These are phyloP conservation scores for Eragrostis nindensis DNA, from an alignment of 176 grass and related monocot genomes.

Conservation along the genomic window DNA sequence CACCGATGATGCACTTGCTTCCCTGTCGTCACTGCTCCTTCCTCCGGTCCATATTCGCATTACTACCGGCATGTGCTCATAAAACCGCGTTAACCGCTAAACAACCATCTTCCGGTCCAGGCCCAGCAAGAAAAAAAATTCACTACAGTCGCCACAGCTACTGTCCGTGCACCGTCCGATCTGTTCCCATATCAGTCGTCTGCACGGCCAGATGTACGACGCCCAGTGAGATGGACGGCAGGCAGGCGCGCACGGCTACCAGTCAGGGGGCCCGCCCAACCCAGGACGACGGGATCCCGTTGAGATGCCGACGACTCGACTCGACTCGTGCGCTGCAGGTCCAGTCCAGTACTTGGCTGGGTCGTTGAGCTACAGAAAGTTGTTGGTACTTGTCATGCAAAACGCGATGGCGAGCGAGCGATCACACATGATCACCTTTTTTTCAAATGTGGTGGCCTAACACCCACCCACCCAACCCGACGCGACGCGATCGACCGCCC, in stretches of 20 bases:
- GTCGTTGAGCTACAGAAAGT: slow-evolving; percentile 16
- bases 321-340: too few species aligned
- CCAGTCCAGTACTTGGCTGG: background rate
- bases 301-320: background rate
- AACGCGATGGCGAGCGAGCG: background rate
- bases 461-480: slow-evolving; percentile 21
- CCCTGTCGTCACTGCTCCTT: slow-evolving; percentile 38
- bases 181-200: background rate
- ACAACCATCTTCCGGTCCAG: background rate
- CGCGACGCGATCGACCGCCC: background rate
- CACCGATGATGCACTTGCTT: background rate
- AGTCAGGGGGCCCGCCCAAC: too few species aligned
- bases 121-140: background rate
- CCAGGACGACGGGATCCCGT: background rate
- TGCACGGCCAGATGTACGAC: background rate
- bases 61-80: slow-evolving; percentile 29
- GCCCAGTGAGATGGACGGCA: background rate
- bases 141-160: background rate
- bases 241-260: background rate
- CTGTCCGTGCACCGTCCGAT: background rate
- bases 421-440: background rate
- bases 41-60: slow-evolving; percentile 44
- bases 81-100: background rate
- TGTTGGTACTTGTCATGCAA: slow-evolving; percentile 6
- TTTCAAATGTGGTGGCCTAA: slow-evolving; percentile 46